phyloP scores from a whole-genome alignment of 1,284 basidiomycete species.

The Inonotus hispidus region DNA sequence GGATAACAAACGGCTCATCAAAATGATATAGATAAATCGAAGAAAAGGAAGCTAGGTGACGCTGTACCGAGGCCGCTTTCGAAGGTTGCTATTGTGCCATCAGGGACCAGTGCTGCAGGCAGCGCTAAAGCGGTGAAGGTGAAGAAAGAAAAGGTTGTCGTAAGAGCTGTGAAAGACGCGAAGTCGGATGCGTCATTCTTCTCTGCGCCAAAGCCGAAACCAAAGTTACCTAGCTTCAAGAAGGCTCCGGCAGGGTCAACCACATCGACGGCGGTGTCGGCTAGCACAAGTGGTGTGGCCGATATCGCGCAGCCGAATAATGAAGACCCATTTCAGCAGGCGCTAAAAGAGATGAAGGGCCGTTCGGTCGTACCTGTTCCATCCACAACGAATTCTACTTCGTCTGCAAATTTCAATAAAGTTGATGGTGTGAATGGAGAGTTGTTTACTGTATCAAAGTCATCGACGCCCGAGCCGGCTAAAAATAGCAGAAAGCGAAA shows the following conservation, averaged over 20 bases:
- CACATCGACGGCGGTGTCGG: slow-evolving; percentile 5
- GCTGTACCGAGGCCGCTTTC: slow-evolving; percentile 48
- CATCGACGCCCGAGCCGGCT: slow-evolving; percentile 20
- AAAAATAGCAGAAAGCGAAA: slow-evolving; percentile 60
- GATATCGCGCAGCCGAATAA: slow-evolving; percentile 68
- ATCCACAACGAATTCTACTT: slow-evolving; percentile 22
- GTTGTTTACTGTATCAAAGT: slow-evolving; percentile 25
- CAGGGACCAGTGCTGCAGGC: slow-evolving; percentile 21
- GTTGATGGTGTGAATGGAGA: slow-evolving; percentile 22
- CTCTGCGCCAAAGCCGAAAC: slow-evolving; percentile 76
- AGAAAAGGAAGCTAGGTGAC: slow-evolving; percentile 65
- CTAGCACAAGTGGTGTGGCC: slow-evolving; percentile 48
- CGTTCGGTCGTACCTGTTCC: slow-evolving; percentile 39
- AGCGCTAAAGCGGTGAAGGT: slow-evolving; percentile 22
- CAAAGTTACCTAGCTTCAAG: slow-evolving; percentile 75
- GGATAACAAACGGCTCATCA: background rate
- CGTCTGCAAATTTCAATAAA: slow-evolving; percentile 19
- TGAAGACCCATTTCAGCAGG: slow-evolving; percentile 72
- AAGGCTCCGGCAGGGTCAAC: slow-evolving; percentile 41
- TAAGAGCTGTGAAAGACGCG: slow-evolving; percentile 56
- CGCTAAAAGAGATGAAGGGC: slow-evolving; percentile 65
- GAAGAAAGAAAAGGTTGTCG: slow-evolving; percentile 36
- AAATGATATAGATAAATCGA: slow-evolving; percentile 49
- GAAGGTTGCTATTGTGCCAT: slow-evolving; percentile 57
- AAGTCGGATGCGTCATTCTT: slow-evolving; percentile 82